Percentiles rank a stretch among this genome's conserved stretches.
Conservation (phyloP, 257 asterid genomes). For the Plantago major region DNA sequence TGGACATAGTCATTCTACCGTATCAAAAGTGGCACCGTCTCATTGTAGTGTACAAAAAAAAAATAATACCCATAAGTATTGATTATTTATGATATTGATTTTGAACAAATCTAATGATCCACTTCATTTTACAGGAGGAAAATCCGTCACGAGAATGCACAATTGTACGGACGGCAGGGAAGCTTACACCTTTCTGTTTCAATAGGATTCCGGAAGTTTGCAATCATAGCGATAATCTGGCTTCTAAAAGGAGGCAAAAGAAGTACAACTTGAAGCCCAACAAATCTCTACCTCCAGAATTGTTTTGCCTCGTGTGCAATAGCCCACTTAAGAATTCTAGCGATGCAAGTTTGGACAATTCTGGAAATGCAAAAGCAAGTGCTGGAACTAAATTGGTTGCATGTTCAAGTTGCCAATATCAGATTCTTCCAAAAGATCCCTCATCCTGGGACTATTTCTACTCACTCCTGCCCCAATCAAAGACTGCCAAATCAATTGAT, state of each 20-base stretch:
- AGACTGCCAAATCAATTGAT: conserved; percentile 30
- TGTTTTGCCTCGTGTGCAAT: conserved; percentile 68
- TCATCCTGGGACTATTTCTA: conserved; percentile 47
- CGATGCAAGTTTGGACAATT: conserved; percentile 16
- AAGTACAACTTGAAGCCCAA: conserved; percentile 65
- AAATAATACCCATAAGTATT: no score
- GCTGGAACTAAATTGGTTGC: conserved; percentile 24
- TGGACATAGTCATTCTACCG: no score
- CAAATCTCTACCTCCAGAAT: conserved; percentile 60
- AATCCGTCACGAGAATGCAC: conserved; percentile 95
- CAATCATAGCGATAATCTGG: conserved; percentile 35
- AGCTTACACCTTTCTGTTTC: conserved; percentile 85
- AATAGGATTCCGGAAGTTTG: conserved; percentile 60
- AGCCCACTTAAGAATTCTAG: conserved; percentile 64
- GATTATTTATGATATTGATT: neutral
- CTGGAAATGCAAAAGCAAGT: conserved; percentile 28
- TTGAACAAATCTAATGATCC: neutral
- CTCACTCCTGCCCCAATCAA: conserved; percentile 60
- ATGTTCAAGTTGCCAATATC: conserved; percentile 86
- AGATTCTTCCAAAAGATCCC: conserved; percentile 69
- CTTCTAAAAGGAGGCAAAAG: conserved; percentile 82
- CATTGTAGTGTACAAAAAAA: no score
- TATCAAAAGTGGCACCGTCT: no score
- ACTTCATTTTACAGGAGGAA: conserved; percentile 55
- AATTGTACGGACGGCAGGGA: conserved; percentile 87